Percentiles rank a stretch among this genome's conserved stretches.
Evolutionary conservation across 192 early-diverging fungal species (phyloP).

Genomic region (Backusella mclennaniae): DNA sequence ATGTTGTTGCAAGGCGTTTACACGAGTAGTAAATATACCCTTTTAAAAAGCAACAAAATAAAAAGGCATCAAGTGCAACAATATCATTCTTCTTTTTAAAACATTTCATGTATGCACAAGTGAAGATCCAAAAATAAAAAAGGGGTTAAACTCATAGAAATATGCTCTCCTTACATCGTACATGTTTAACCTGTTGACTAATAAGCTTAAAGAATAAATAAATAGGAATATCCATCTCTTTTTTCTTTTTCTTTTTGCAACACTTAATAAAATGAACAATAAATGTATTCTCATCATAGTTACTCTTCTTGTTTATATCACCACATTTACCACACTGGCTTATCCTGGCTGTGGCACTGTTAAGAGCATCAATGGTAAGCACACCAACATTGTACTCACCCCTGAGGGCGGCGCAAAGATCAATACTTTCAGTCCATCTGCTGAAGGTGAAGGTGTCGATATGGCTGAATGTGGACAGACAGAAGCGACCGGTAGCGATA

Average conservation of each 20-base stretch:
- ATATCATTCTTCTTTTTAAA: conserved; percentile 13
- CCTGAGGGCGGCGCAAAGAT: background rate
- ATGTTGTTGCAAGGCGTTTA: too few species aligned
- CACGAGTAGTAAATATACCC: too few species aligned
- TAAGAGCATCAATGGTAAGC: background rate
- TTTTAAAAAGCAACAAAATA: too few species aligned
- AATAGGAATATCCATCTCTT: background rate
- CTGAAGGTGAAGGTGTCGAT: background rate
- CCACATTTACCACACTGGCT: background rate
- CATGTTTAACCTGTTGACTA: background rate
- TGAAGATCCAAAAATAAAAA: background rate
- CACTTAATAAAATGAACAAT: background rate
- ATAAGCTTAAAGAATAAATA: background rate
- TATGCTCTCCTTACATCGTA: background rate
- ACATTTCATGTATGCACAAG: background rate
- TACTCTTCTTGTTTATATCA: background rate
- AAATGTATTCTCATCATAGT: background rate
- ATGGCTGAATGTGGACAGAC: background rate
- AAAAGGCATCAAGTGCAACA: too few species aligned
- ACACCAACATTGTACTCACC: background rate
- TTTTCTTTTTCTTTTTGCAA: background rate
- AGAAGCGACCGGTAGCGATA: background rate
- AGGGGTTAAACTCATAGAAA: background rate
- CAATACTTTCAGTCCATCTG: background rate
- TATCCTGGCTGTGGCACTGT: background rate